phyloP scores from a whole-genome alignment of 805 yeast genomes.

The Candida insectalens region DNA sequence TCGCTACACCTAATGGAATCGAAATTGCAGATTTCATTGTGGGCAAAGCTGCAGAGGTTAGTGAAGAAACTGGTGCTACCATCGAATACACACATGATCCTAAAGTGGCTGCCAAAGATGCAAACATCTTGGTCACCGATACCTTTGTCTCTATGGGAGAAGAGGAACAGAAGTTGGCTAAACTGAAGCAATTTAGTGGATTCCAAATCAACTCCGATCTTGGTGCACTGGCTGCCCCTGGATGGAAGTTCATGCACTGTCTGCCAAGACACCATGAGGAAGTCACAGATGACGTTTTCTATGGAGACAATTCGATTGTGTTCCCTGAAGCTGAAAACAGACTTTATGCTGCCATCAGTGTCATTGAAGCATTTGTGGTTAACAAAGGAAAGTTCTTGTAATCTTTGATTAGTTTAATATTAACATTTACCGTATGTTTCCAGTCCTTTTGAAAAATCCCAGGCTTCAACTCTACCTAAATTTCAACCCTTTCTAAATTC shows the following conservation, averaged over 20 bases:
- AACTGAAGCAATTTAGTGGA: slow-evolving; percentile 74
- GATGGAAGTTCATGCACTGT: slow-evolving; percentile 96
- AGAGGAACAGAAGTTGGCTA: slow-evolving; percentile 64
- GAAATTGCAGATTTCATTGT: slow-evolving; percentile 50
- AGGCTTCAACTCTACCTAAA: no score
- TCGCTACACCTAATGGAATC: slow-evolving; percentile 77
- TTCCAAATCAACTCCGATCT: slow-evolving; percentile 73
- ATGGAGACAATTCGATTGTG: slow-evolving; percentile 73
- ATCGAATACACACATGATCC: slow-evolving; percentile 68
- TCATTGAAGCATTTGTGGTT: slow-evolving; percentile 78
- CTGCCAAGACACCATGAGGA: slow-evolving; percentile 93
- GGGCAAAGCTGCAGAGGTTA: slow-evolving; percentile 42
- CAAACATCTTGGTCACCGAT: slow-evolving; percentile 86
- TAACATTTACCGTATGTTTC: no score
- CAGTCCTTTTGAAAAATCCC: no score
- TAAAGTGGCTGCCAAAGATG: slow-evolving; percentile 54
- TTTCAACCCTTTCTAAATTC: no score
- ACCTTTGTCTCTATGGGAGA: slow-evolving; percentile 99
- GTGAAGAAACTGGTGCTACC: slow-evolving; percentile 38
- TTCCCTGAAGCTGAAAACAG: slow-evolving; percentile 96
- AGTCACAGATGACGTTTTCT: slow-evolving; percentile 88
- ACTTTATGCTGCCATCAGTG: slow-evolving; percentile 93
- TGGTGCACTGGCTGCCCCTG: slow-evolving; percentile 50
- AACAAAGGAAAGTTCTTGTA: slow-evolving; percentile 55
- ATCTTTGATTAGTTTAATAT: background rate